Conservation (phyloP, 179 eudicot genomes). For the Heliamphora pulchella region DNA sequence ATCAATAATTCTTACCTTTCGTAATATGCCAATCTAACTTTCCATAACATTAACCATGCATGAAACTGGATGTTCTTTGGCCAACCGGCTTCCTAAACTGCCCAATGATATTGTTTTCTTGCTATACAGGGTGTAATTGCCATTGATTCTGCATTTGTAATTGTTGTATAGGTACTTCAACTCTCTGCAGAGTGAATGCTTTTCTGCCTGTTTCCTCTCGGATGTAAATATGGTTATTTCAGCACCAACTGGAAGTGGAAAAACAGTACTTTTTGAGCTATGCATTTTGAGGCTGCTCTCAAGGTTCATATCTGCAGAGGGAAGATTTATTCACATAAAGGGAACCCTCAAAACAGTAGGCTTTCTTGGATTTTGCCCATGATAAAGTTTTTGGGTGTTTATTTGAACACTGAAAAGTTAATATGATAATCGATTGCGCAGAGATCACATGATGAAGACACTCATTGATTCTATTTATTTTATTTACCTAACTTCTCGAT, state of each 20-base stretch:
- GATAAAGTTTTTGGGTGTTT: not conserved
- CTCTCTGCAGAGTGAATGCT: conserved; percentile 99
- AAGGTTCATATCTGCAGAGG: conserved; percentile 71
- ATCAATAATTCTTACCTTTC: not conserved
- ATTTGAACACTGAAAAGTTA: not conserved
- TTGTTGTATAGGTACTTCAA: conserved; percentile 65
- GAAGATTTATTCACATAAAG: conserved; percentile 54
- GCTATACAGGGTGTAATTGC: not conserved
- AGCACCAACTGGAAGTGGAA: conserved; percentile 99
- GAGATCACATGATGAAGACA: not conserved
- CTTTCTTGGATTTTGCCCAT: conserved; percentile 12
- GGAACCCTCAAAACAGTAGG: conserved; percentile 91
- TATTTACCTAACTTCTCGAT: too few relatives aligned
- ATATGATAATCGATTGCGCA: not conserved
- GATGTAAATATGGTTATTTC: conserved; percentile 90
- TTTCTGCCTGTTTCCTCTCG: conserved; percentile 68
- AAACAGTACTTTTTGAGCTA: conserved; percentile 91
- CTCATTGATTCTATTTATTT: too few relatives aligned
- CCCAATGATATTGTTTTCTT: not conserved
- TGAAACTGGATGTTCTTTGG: not conserved
- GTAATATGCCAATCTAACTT: not conserved
- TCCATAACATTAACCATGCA: not conserved
- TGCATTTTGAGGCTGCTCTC: conserved; percentile 93
- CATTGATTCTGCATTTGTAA: not conserved
- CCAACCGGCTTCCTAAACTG: not conserved